phyloP scores from a whole-genome alignment of 2,329 filamentous ascomycete species.

The Fusarium bulbicola region DNA sequence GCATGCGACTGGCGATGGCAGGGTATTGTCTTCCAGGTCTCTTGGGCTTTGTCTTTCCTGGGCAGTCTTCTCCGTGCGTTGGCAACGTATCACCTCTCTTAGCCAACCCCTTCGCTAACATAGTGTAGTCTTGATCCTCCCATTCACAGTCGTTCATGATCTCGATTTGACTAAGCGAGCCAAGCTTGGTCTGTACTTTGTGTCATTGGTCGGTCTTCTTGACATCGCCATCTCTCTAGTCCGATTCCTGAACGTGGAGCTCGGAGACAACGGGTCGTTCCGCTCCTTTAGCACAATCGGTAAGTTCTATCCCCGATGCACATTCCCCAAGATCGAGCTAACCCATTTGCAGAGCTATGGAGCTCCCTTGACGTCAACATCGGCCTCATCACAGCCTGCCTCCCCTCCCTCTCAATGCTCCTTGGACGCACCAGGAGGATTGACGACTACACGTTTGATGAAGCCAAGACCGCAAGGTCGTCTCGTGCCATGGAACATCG shows the following conservation, averaged over 20 bases:
- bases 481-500: slow-evolving; percentile 13
- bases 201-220: slow-evolving; percentile 23
- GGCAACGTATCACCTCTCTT: fast-evolving
- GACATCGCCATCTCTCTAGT: slow-evolving; percentile 25
- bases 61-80: slow-evolving; percentile 24
- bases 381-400: slow-evolving; percentile 25
- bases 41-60: slow-evolving; percentile 25
- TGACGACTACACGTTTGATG: slow-evolving; percentile 16
- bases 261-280: slow-evolving; percentile 12
- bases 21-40: slow-evolving; percentile 17
- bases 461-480: slow-evolving; percentile 15
- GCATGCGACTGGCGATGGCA: slow-evolving; percentile 21
- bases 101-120: background rate
- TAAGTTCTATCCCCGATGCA: background rate
- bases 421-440: slow-evolving; percentile 8
- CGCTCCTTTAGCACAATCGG: slow-evolving; percentile 3
- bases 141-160: slow-evolving; percentile 21
- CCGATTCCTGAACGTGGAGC: slow-evolving; percentile 28
- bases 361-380: slow-evolving; percentile 31
- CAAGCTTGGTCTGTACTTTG: slow-evolving; percentile 12
- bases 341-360: slow-evolving; percentile 22
- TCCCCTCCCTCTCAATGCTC: slow-evolving; percentile 19
- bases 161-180: slow-evolving; percentile 14
- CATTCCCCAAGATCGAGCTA: background rate
- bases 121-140: slow-evolving; percentile 7